Evolutionary conservation across 805 yeast genomes (phyloP).

Genomic region (Ogataea corticis): DNA sequence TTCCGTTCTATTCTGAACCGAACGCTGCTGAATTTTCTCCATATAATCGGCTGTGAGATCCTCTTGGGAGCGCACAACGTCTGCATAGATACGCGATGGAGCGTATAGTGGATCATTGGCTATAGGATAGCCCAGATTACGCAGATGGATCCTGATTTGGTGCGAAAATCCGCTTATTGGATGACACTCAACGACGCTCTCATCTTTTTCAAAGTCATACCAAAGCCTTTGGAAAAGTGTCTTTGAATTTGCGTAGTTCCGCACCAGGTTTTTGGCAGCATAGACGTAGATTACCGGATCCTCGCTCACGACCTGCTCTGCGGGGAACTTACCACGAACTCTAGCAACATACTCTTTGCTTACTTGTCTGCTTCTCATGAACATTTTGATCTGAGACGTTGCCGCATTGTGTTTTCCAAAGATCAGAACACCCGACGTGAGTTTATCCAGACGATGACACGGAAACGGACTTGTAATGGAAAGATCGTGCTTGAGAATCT

Average conservation of each 20-base stretch:
- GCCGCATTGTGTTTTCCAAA: slow-evolving; percentile 38
- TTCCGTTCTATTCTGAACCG: slow-evolving; percentile 13
- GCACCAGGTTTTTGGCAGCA: slow-evolving; percentile 18
- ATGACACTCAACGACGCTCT: slow-evolving; percentile 44
- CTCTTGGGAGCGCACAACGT: slow-evolving; percentile 2
- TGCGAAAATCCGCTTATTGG: slow-evolving; percentile 54
- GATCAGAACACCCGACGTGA: slow-evolving; percentile 51
- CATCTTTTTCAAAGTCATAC: slow-evolving; percentile 27
- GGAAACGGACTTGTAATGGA: slow-evolving; percentile 24
- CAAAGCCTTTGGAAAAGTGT: slow-evolving; percentile 20
- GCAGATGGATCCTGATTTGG: slow-evolving; percentile 55
- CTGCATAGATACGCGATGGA: slow-evolving; percentile 3
- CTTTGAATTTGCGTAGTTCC: slow-evolving; percentile 14
- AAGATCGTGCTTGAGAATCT: slow-evolving; percentile 41
- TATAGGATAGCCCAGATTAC: slow-evolving; percentile 42
- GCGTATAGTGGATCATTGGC: slow-evolving; percentile 33
- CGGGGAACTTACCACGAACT: slow-evolving; percentile 41
- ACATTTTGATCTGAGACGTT: slow-evolving; percentile 28
- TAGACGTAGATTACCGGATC: slow-evolving; percentile 36
- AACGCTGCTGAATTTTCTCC: slow-evolving; percentile 9
- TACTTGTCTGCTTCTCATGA: slow-evolving; percentile 28
- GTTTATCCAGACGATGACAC: slow-evolving; percentile 52
- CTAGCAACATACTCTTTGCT: slow-evolving; percentile 45
- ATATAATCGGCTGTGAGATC: slow-evolving; percentile 12
- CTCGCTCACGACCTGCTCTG: slow-evolving; percentile 23